These are phyloP conservation scores for Syzygium aqueum DNA, from an alignment of 345 rosid species.

Conservation along the genomic window DNA sequence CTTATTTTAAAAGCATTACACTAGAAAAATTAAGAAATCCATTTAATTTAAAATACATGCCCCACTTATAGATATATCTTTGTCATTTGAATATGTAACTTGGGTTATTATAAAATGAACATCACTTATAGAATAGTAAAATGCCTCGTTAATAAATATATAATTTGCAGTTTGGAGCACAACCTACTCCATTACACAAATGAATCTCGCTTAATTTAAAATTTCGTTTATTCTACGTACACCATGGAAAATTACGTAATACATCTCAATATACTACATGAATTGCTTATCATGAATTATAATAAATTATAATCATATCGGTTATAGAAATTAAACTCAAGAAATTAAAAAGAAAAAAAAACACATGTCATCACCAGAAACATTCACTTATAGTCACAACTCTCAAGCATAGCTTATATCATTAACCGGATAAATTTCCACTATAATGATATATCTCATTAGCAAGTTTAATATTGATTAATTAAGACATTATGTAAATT, in stretches of 20 bases:
- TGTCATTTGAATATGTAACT: neutral
- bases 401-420: neutral
- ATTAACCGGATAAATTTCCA: neutral
- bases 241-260: neutral
- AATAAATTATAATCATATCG: neutral
- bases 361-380: no score
- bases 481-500: neutral
- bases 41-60: neutral
- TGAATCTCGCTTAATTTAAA: neutral
- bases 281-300: fast-evolving
- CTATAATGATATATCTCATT: neutral
- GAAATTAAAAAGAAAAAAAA: no score
- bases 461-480: neutral
- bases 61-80: neutral
- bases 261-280: fast-evolving
- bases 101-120: no score
- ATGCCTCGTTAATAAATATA: neutral
- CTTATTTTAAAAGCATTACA: no score
- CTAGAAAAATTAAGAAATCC: no score
- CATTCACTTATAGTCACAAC: neutral
- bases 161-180: neutral
- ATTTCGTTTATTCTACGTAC: no score
- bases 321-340: neutral
- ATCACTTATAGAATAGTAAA: neutral
- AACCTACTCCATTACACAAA: neutral